A percentile compares a stretch with the other conserved stretches of the same genome.
phyloP scores from a whole-genome alignment of 192 early-diverging fungal species.

The Coemansia furcata region DNA sequence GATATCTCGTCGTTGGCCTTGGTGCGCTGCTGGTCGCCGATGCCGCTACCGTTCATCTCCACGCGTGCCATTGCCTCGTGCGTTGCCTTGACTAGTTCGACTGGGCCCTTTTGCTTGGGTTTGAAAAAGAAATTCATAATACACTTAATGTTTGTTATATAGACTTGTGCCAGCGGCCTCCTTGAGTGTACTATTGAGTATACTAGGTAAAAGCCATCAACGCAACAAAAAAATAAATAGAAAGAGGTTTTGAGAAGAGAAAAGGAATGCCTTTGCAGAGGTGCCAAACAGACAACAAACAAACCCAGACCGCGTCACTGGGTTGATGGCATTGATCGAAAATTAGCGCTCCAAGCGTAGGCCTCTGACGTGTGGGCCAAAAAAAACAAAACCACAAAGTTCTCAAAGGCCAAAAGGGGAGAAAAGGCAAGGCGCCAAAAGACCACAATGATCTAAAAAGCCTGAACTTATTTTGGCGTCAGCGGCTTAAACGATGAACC shows the following conservation, averaged over 20 bases:
- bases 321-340: background rate
- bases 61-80: conserved; percentile 82
- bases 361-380: background rate
- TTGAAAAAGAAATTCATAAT: conserved; percentile 81
- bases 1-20: conserved; percentile 98
- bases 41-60: conserved; percentile 53
- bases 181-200: background rate
- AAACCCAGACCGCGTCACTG: background rate
- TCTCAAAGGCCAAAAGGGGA: background rate
- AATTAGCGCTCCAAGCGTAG: background rate
- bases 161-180: conserved; percentile 4
- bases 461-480: too few relatives aligned
- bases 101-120: conserved; percentile 77
- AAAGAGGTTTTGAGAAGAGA: background rate
- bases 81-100: conserved; percentile 83
- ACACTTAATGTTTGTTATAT: background rate
- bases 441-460: background rate
- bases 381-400: background rate
- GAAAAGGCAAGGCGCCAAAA: background rate
- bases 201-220: background rate
- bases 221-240: background rate
- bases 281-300: background rate
- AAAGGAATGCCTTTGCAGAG: background rate
- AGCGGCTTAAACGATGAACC: background rate
- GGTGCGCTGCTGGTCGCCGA: conserved; percentile 56